Evolutionary conservation across 768 basidiomycete genomes (phyloP), one percentile per base, ranked within the genome.

Genomic region (Pisolithus tinctorius): DNA sequence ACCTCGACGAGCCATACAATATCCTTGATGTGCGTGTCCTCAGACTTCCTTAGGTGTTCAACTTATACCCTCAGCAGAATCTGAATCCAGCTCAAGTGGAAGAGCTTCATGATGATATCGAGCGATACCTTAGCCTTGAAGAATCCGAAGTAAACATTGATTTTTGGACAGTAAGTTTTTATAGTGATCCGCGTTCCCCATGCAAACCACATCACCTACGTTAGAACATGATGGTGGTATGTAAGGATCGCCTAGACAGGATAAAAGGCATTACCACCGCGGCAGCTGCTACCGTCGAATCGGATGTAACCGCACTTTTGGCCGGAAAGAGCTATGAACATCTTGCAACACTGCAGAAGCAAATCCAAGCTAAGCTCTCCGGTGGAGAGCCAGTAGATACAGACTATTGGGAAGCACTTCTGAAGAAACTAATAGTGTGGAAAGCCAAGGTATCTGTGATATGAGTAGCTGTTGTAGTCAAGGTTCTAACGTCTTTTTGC

Each of bases 191-290:
- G 13, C 37, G 20, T 7, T 42, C n/a, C 40, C 14, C 47, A 50
- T 14, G 6, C 41, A 17, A 42, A 23, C n/a, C 38, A 39, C 60
- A 60, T 47, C 25, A 30, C 20, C 6, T 9, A 40, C 44, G 2
- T 9, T 60, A 96, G 90, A 88, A 96, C 60, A 96, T 99, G 92
- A 88, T 94, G 83, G 89, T 95, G 8, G 86, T 99, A 4, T 96
- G 93, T 69, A 90, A 92, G 60, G 88, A 95, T 65, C 84, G 86
- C 17, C 66, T 97, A 27, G 93, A 96, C 45, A 76, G 80, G 38
- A 79, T 94, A 60, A 82, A 80, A 58, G 71, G 76, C n/a, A 74
- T 83, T 64, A 85, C 84, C 10, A 68, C 75, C n/a, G 85, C 82
- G 49, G 83, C 83, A 6, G 81, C 84, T 3, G 82, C 79, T 2